Evolutionary conservation across 2,329 filamentous ascomycete species (phyloP).

Genomic region (Dactylonectria macrodidyma): DNA sequence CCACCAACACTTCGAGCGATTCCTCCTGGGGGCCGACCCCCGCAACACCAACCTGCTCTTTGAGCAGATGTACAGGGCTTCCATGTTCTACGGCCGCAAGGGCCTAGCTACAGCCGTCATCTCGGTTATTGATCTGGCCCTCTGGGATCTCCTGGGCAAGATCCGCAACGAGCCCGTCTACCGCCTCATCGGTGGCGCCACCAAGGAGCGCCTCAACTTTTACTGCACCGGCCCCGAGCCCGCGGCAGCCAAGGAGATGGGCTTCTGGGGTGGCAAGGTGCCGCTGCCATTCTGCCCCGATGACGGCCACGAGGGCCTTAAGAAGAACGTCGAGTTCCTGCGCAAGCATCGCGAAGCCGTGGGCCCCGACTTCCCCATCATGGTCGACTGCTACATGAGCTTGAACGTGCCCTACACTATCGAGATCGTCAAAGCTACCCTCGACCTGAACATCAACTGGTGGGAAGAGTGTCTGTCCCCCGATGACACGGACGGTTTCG

Average conservation of each 20-base stretch:
- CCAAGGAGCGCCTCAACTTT: slow-evolving; percentile 85
- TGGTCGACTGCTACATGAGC: slow-evolving; percentile 98
- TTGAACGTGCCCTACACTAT: slow-evolving; percentile 95
- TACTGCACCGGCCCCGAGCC: slow-evolving; percentile 96
- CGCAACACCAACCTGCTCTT: slow-evolving; percentile 93
- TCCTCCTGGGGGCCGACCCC: slow-evolving; percentile 90
- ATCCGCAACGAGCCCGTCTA: slow-evolving; percentile 94
- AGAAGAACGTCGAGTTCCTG: slow-evolving; percentile 92
- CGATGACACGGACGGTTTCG: slow-evolving; percentile 93
- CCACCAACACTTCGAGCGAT: slow-evolving; percentile 93
- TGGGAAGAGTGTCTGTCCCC: slow-evolving; percentile 96
- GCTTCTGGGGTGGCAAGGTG: slow-evolving; percentile 93
- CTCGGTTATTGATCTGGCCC: slow-evolving; percentile 91
- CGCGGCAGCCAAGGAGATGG: slow-evolving; percentile 83
- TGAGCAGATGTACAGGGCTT: slow-evolving; percentile 96
- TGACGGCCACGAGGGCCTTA: slow-evolving; percentile 84
- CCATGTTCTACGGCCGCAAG: slow-evolving; percentile 97
- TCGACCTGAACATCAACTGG: slow-evolving; percentile 93
- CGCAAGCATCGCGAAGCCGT: slow-evolving; percentile 87
- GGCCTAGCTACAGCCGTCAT: slow-evolving; percentile 92
- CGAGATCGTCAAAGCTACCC: slow-evolving; percentile 86
- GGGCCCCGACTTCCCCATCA: slow-evolving; percentile 91
- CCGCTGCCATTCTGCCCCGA: slow-evolving; percentile 91
- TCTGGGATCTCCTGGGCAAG: slow-evolving; percentile 95
- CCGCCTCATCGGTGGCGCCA: slow-evolving; percentile 93